Evolutionary conservation across 352 stramenopile species (phyloP), one percentile per base, ranked within the genome.

Genomic region (Pilasporangium apinafurcum): DNA sequence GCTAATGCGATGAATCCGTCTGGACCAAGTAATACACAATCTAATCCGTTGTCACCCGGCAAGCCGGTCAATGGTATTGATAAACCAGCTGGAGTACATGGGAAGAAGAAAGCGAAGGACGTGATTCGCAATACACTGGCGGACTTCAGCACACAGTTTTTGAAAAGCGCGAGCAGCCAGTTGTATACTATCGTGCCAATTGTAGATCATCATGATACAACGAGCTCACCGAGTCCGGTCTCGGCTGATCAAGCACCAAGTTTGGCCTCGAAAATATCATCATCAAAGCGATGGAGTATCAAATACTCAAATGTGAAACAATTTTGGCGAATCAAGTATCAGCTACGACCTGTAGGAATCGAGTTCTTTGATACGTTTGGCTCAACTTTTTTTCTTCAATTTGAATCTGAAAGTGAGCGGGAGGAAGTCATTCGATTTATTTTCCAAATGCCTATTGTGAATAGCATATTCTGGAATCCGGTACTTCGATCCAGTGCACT

Each of bases 381-480:
- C 0, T 73, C 65, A 6, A 89, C 76, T 0, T 88, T 72, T 45
- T 91, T 91, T 30, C 36, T 87, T 0, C 75, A 87, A 37, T 76
- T 83, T 33, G 73, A 91, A n/a, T 70, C 63, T 0, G 42, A 43
- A 6, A 12, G 13, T 5, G 65, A 83, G 17, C 65, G 79, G 16
- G 76, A 91, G 45, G 76, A 88, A 36, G 44, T 87, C 26, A 57
- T 87, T 8, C 86, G 85, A 41, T 3, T 78, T 8, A 45, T 91
- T 1, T 88, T 88, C 31, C 67, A 84, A 41, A 88, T 91, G 79
- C 79, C 79, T 3, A 68, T 91, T 16, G 56, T 86, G 8, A 91
- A 88, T 52, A 88, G 73, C 42, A 72, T 88, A 17, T 91, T 88
- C 50, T 91, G 75, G 79, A 80, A 66, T 36, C 76, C 78, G 20